A percentile compares a stretch with the other conserved stretches of the same genome.
Conservation (phyloP, 2,329 filamentous ascomycete species). For the Aspergillus thermomutatus region DNA sequence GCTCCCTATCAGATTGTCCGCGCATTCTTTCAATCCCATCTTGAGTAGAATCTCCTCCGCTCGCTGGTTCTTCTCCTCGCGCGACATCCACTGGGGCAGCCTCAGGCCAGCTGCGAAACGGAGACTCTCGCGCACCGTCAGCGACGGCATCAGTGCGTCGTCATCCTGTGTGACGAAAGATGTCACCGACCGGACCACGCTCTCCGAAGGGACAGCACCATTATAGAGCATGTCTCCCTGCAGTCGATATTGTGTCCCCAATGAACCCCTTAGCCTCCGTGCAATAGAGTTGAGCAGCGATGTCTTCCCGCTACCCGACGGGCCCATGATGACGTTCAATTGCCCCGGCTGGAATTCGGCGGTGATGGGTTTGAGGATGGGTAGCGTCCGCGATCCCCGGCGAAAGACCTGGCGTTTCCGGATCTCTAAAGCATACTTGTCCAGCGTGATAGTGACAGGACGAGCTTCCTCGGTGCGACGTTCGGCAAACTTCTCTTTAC, state of each 20-base stretch:
- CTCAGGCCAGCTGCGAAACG: conserved; percentile 68
- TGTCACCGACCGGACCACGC: conserved; percentile 67
- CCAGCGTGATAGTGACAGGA: conserved; percentile 62
- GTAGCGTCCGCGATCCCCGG: conserved; percentile 36
- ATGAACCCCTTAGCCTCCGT: conserved; percentile 59
- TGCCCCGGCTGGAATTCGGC: conserved; percentile 65
- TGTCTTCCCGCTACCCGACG: conserved; percentile 74
- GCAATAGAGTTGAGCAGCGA: conserved; percentile 72
- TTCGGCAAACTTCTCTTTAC: conserved; percentile 66
- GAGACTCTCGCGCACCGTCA: conserved; percentile 73
- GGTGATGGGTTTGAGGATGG: conserved; percentile 65
- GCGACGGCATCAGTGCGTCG: conserved; percentile 67
- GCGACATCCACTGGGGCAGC: conserved; percentile 67
- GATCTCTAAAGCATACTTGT: conserved; percentile 62
- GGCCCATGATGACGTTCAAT: conserved; percentile 76
- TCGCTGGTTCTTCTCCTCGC: conserved; percentile 61
- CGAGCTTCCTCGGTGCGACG: conserved; percentile 54
- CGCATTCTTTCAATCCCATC: conserved; percentile 75
- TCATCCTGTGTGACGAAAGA: conserved; percentile 79
- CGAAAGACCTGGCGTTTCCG: conserved; percentile 58
- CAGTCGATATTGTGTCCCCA: conserved; percentile 60
- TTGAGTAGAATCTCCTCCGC: conserved; percentile 71
- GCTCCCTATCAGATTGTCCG: conserved; percentile 69
- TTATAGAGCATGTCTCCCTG: conserved; percentile 68
- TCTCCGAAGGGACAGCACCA: conserved; percentile 62